Evolutionary conservation across 306 rosid species (phyloP).

Genomic region (Inga oerstediana): DNA sequence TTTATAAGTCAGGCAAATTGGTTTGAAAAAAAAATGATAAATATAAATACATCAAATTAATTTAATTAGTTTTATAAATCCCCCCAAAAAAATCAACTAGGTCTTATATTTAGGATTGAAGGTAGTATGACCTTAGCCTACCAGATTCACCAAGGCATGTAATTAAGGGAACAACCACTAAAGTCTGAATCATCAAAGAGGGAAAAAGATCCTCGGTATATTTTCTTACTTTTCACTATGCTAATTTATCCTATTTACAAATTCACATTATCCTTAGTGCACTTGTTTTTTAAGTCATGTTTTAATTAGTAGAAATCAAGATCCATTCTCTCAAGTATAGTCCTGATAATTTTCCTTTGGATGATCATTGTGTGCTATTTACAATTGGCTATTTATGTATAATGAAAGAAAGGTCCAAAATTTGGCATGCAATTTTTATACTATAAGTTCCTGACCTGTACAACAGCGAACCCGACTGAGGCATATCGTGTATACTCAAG

Average conservation of each 20-base stretch:
- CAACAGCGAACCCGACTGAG: constrained; percentile 92
- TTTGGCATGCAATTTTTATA: background rate
- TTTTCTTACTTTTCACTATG: background rate
- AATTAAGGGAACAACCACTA: background rate
- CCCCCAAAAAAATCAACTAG: no score
- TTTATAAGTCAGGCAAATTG: no score
- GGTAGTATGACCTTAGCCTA: background rate
- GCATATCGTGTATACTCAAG: constrained; percentile 92
- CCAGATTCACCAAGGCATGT: background rate
- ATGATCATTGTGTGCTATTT: background rate
- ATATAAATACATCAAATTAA: no score
- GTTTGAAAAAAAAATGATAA: no score
- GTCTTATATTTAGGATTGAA: no score
- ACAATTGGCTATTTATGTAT: background rate
- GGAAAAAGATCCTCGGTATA: constrained; percentile 1
- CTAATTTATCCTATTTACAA: constrained; percentile 2
- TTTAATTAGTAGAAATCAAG: background rate
- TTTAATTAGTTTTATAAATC: no score
- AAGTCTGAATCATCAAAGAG: background rate
- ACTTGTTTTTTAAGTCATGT: background rate
- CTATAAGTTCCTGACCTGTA: constrained; percentile 65
- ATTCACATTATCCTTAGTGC: background rate
- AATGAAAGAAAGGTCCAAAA: background rate
- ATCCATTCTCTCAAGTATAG: background rate
- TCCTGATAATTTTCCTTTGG: constrained; percentile 6